Evolutionary conservation across 805 yeast genomes (phyloP).

Genomic region (Monosporozyma yasuniensis): DNA sequence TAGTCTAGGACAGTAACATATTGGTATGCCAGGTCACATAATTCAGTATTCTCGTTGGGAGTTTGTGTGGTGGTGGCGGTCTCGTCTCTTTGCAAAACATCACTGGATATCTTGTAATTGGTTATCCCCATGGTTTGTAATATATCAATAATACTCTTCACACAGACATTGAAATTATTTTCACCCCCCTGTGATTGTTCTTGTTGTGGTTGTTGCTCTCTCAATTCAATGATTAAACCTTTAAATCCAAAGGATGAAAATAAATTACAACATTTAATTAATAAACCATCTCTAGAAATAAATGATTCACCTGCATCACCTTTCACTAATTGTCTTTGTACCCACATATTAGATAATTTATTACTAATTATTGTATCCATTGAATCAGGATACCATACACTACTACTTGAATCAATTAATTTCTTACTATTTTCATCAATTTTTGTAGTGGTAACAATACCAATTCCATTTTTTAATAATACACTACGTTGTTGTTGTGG

Average conservation of each 20-base stretch:
- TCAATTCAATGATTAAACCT: conserved; percentile 24
- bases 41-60: neutral
- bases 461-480: conserved; percentile 20
- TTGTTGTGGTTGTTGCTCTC: conserved; percentile 5
- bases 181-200: neutral
- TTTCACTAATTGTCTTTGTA: conserved; percentile 24
- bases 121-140: conserved; percentile 14
- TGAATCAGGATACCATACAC: conserved; percentile 19
- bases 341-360: conserved; percentile 28
- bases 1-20: conserved; percentile 24
- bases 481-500: conserved; percentile 21
- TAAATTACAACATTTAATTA: conserved; percentile 23
- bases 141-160: conserved; percentile 11
- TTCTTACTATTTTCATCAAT: conserved; percentile 13
- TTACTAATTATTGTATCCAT: conserved; percentile 18
- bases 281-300: conserved; percentile 10
- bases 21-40: conserved; percentile 25
- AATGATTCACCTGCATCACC: conserved; percentile 30
- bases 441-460: conserved; percentile 17
- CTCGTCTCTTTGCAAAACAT: conserved; percentile 9
- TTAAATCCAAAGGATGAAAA: conserved; percentile 29
- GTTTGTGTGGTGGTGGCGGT: neutral
- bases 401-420: conserved; percentile 16
- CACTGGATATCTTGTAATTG: conserved; percentile 17
- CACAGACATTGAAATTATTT: conserved; percentile 13